phyloP scores from a whole-genome alignment of 1,139 yeast genomes.

The Yamadazyma spencermartinsiae region DNA sequence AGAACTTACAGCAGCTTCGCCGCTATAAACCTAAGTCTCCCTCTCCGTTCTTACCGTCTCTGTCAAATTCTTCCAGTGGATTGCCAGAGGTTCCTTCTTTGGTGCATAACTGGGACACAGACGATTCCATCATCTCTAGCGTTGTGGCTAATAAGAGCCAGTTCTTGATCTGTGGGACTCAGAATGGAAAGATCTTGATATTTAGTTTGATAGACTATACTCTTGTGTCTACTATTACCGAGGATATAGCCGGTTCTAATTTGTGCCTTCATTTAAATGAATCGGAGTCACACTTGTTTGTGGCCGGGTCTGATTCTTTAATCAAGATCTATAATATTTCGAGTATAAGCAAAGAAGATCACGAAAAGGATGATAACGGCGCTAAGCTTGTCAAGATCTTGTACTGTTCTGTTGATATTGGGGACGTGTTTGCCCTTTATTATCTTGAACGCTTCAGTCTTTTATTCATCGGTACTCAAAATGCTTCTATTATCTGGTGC shows the following conservation, averaged over 20 bases:
- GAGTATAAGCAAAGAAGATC: constrained; percentile 12
- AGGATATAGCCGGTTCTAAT: constrained; percentile 72
- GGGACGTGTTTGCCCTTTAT: constrained; percentile 84
- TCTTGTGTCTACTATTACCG: constrained; percentile 34
- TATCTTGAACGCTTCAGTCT: constrained; percentile 65
- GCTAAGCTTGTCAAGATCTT: constrained; percentile 56
- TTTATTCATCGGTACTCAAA: constrained; percentile 86
- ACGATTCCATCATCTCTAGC: constrained; percentile 75
- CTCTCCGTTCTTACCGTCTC: neutral
- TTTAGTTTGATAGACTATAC: constrained; percentile 69
- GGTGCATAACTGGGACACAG: constrained; percentile 76
- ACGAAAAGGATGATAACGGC: too few relatives aligned
- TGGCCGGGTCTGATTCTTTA: constrained; percentile 89
- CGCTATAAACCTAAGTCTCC: neutral
- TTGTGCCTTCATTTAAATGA: constrained; percentile 61
- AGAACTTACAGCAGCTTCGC: neutral
- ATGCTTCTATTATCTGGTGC: constrained; percentile 79
- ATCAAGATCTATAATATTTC: constrained; percentile 79
- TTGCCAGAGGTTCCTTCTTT: neutral
- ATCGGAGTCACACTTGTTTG: constrained; percentile 65
- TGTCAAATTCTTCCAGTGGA: constrained; percentile 17
- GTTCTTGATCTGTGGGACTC: constrained; percentile 87
- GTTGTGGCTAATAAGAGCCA: constrained; percentile 61
- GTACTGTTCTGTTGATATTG: constrained; percentile 84
- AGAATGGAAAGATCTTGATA: constrained; percentile 77